Evolutionary conservation across 192 early-diverging fungal species (phyloP), one percentile per base, ranked within the genome.

Genomic region (Podochytrium sp.): DNA sequence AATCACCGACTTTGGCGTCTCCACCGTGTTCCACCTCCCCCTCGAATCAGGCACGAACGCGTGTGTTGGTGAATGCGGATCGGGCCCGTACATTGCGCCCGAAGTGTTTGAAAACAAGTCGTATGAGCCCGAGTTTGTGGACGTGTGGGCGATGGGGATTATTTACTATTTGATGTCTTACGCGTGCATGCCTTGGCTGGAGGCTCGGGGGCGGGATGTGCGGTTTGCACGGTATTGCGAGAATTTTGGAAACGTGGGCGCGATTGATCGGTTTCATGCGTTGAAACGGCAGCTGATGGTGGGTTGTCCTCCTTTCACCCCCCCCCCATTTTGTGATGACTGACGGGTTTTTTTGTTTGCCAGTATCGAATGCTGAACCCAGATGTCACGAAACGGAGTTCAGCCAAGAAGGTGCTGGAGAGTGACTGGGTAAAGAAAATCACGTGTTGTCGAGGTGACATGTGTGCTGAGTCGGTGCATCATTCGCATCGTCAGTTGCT

Each of bases 1-100:
- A 80, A 95, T 99, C 78, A 94, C 97, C 10, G 97, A 98, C 85
- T 99, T 98, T 90, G 97, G 97, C 52, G 95, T 98, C 16, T 92
- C 93, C 3, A 92, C 94, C 72, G 97, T 98, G 5, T 98, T 99
- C 82, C 87, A 90, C 63, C 90, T 89, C 32, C 91, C 91, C 39
- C 94, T 94, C 86, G 90, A 94, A 76, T 86, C 83, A 49, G 78
- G 78, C 39, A 56, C 89, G 59, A 92, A 93, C 73, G 85, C 90
- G 51, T 93, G 92, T 68, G 84, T 89, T 49, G 96, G 96, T 16
- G 81, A 95, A 63, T 93, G 91, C 73, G 97, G 97, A 37, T 94
- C 92, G n/a, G 95, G 95, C 58, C 95, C 95, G 20, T 99, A 98
- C 78, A 97, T 98, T 84, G 95, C 97, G 23, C 97, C 97, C 3